Conservation (phyloP, 371 early-diverging fungal species). For the Chytridium lagenaria region DNA sequence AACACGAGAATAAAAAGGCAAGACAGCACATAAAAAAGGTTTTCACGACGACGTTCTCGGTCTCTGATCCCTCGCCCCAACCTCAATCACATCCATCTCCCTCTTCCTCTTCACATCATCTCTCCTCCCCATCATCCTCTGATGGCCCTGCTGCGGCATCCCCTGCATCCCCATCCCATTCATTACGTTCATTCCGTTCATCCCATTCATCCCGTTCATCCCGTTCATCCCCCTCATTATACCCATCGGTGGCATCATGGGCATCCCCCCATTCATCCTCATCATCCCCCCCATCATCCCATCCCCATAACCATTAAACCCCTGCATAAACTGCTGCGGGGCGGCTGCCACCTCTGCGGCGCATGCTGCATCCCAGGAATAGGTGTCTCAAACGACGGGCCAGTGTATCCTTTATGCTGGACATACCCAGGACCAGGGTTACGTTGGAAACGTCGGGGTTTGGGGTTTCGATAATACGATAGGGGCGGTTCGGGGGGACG, state of each 20-base stretch:
- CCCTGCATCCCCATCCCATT: background rate
- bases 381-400: background rate
- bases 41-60: background rate
- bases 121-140: background rate
- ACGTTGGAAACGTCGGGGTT: background rate
- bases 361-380: background rate
- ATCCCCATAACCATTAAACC: no score
- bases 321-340: no score
- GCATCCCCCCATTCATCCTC: no score
- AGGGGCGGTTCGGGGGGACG: background rate
- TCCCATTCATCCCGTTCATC: no score
- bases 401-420: background rate
- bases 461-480: background rate
- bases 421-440: conserved; percentile 8
- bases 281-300: no score
- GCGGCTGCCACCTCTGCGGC: background rate
- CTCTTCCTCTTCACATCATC: conserved; percentile 8
- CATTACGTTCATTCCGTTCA: conserved; percentile 8
- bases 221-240: no score
- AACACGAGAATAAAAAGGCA: no score
- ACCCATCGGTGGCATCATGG: no score
- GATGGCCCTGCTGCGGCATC: background rate
- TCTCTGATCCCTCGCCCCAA: background rate
- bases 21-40: background rate
- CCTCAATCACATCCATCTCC: conserved; percentile 8